Conservation (phyloP, 495 filamentous ascomycete genomes). For the Penicillium canescens region DNA sequence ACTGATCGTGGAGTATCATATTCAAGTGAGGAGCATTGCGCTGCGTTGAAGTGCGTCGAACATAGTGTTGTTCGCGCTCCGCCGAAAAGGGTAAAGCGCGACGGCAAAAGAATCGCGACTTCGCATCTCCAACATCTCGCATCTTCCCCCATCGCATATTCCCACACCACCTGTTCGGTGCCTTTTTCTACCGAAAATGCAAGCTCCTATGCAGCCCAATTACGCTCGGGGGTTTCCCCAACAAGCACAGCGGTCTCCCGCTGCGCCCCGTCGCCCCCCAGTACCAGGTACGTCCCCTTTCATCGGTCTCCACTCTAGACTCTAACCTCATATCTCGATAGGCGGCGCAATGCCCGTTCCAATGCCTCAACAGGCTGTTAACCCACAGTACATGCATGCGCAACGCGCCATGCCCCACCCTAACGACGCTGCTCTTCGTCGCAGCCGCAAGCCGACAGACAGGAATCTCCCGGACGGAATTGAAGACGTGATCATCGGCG, state of each 20-base stretch:
- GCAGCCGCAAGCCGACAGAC: conserved; percentile 87
- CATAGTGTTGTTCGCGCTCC: conserved; percentile 10
- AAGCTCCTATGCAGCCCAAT: conserved; percentile 46
- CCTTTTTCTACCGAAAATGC: conserved; percentile 32
- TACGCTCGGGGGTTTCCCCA: conserved; percentile 46
- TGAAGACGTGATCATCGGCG: conserved; percentile 75
- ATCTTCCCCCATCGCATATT: conserved; percentile 20
- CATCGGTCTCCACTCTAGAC: conserved; percentile 5
- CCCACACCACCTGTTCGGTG: conserved; percentile 9
- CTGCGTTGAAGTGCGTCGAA: background rate
- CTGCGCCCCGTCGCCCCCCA: conserved; percentile 45
- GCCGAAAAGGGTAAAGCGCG: conserved; percentile 44
- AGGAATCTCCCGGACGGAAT: conserved; percentile 89
- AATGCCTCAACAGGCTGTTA: conserved; percentile 42
- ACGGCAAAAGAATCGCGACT: conserved; percentile 45
- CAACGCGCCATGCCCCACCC: conserved; percentile 43
- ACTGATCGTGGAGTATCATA: background rate
- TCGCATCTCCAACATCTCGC: conserved; percentile 23
- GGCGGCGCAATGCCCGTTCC: conserved; percentile 39
- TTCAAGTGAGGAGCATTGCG: background rate
- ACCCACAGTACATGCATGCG: conserved; percentile 42
- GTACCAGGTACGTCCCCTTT: conserved; percentile 38
- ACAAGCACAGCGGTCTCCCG: conserved; percentile 45
- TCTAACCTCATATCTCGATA: conserved; percentile 17
- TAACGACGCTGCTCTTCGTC: conserved; percentile 62